Evolutionary conservation across 208 protist genomes (phyloP), one percentile per base, ranked within the genome.

Genomic region (Kentomonas sorsogonicus): DNA sequence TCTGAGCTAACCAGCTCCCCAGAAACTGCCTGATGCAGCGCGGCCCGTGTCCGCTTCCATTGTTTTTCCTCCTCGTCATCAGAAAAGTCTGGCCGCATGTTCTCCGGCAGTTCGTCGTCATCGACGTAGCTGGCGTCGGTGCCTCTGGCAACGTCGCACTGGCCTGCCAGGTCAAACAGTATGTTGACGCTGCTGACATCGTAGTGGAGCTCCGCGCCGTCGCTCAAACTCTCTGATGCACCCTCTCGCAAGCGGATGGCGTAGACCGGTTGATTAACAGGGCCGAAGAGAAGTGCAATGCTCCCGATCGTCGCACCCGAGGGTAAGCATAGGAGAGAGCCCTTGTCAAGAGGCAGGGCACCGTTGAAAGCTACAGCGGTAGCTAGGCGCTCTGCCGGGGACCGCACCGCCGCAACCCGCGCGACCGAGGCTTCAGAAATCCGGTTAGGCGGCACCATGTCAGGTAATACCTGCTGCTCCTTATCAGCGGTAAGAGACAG

Each of bases 41-140:
- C n/a, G n/a, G n/a, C n/a, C n/a, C n/a, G n/a, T n/a, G n/a, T n/a
- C n/a, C 66, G 84, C 70, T 86, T 97, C 91, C 77, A 96, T 54
- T 72, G 63, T 26, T 65, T 68, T 65, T 94, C 81, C 63, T 77
- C 79, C 44, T 93, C 84, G 52, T 93, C 89, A 40, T 95, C 86
- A 5, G 81, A 92, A 48, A 95, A 95, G 53, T 93, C 85, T 3
- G 89, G 89, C 13, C 79, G 69, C 7, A 91, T 79, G 54, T 90
- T 43, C 23, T 72, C 66, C 9, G 89, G 89, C 6, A 95, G 79
- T 48, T 95, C 85, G 38, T 91, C 85, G 47, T 95, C 89, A 55
- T 95, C 86, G 25, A 95, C 57, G 60, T 93, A 95, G 55, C 83
- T 92, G 0, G 89, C 89, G 51, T 95, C 89, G 0, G 84, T 95